Evolutionary conservation across 768 basidiomycete species (phyloP).

Genomic region (Hericium rajendrae): DNA sequence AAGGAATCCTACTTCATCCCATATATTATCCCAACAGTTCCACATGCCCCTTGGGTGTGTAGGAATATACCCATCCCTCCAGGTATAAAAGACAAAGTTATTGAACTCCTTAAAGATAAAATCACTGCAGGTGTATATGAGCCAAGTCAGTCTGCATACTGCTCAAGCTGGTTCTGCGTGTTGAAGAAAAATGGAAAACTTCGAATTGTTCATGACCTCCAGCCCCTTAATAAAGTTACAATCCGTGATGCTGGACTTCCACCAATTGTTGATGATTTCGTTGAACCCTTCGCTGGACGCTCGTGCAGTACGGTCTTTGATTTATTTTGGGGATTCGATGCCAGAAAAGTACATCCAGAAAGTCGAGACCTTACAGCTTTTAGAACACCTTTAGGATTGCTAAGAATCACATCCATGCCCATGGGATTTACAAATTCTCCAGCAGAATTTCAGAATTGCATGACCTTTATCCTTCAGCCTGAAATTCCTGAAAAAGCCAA

Average conservation of each 20-base stretch:
- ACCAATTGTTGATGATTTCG: conserved; percentile 11
- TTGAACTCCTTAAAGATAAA: not conserved
- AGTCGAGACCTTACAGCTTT: not conserved
- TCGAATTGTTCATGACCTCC: conserved; percentile 17
- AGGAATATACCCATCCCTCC: not conserved
- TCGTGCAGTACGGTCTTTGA: conserved; percentile 23
- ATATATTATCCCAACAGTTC: not conserved
- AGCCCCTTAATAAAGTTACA: conserved; percentile 16
- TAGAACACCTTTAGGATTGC: not conserved
- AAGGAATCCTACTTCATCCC: no score
- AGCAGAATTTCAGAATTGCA: conserved; percentile 22
- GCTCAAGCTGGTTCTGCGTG: conserved; percentile 31
- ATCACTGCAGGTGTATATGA: conserved; percentile 21
- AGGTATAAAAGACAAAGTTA: not conserved
- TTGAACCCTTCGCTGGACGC: conserved; percentile 9
- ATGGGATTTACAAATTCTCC: not conserved
- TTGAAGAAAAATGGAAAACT: conserved; percentile 20
- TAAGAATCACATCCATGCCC: not conserved
- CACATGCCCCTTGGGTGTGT: not conserved
- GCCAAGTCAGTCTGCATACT: conserved; percentile 28
- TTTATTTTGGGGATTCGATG: conserved; percentile 14
- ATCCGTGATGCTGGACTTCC: not conserved
- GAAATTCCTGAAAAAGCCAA: conserved; percentile 20
- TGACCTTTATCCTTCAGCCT: conserved; percentile 24
- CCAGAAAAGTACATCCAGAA: not conserved